Base-by-base conservation (phyloP, 306 rosid genomes). In the Acacia melanoxylon region DNA sequence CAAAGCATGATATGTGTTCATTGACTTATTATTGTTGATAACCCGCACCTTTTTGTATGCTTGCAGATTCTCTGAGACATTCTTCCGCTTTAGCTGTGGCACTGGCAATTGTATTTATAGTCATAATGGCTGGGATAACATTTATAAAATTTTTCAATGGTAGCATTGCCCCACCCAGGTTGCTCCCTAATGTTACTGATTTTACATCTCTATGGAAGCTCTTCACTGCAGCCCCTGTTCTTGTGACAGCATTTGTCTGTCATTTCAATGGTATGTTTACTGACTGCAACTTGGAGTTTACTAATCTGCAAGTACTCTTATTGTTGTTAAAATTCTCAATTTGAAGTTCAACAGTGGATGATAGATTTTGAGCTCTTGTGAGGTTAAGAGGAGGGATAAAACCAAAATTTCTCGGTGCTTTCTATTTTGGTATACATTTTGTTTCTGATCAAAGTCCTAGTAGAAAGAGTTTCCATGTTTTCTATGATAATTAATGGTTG, bases 201-300 rank as follows among this genome's bases (percentile, higher is more conserved):
- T 63, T 77, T 24, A 20, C 92, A 35, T 90, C 96, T 2, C 58
- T 86, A 46, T 90, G 92, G 93, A 88, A 86, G 80, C 92, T 91
- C 78, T 90, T 90, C 75, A 91, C 96, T 6, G 91, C 87, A 81
- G 88, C 86, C 78, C 96, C 93, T 20, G 89, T 91, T 79, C 86
- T 90, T 81, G 96, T 91, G 74, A 91, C 93, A 13, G 91, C 93
- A 45, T 91, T 90, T 75, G 92, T 91, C 81, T 91, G 96, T 80
- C 93, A 91, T 78, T 91, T 44, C 82, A 91, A 91, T 73, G 92
- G 96, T 90, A 88, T 59, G 62, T 25, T 54, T 19, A 69, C 78
- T 75, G 66, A 75, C 66, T 58, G 27, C 59, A 37, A 66, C 13
- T 79, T 79, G 56, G 61, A 40, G 25, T 74, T n/a, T 80, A 37